Evolutionary conservation across 257 asterid species (phyloP), one percentile per base, ranked within the genome.

Genomic region (Paraleonurus japonicus): DNA sequence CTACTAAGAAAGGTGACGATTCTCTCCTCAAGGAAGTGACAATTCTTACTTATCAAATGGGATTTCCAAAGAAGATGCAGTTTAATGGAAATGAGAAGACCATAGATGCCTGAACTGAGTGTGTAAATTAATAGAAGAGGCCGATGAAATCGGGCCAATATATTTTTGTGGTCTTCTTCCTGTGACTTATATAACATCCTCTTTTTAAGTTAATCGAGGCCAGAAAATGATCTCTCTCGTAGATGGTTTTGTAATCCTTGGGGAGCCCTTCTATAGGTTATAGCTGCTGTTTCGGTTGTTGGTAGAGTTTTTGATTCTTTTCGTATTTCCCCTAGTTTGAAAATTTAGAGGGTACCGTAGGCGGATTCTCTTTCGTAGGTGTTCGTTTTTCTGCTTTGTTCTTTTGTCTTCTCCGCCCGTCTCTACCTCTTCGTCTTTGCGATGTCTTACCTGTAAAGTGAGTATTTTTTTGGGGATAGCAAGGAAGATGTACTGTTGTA

Each of bases 101-200:
- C 65, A 78, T 60, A 4, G 43, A 76, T 68, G 80, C 76, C 50
- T 22, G 76, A 64, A 76, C 77, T 65, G 80, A 67, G 80, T 77
- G 84, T 83, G 84, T 83, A 81, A 78, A 85, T 81, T 74, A 80
- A 57, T 77, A 73, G 76, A 80, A 78, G 71, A 76, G 76, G 82
- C 79, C 79, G 70, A 78, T 65, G 73, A 71, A 79, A 65, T 78
- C 64, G 28, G 83, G 67, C 61, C 65, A 68, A 70, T 70, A 79
- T 85, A 63, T 75, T 76, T 79, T 79, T 81, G 84, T 79, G 82
- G 84, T 82, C 87, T 83, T 82, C 87, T 83, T 83, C 84, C 65
- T 85, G 79, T 85, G 84, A 86, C 85, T 65, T 81, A 68, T 73
- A 78, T 75, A 79, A 69, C 79, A 74, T 65, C 75, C 63, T 73